These are phyloP conservation scores for Diplodia seriata DNA, from an alignment of 2,329 filamentous ascomycete genomes.

Conservation along the genomic window DNA sequence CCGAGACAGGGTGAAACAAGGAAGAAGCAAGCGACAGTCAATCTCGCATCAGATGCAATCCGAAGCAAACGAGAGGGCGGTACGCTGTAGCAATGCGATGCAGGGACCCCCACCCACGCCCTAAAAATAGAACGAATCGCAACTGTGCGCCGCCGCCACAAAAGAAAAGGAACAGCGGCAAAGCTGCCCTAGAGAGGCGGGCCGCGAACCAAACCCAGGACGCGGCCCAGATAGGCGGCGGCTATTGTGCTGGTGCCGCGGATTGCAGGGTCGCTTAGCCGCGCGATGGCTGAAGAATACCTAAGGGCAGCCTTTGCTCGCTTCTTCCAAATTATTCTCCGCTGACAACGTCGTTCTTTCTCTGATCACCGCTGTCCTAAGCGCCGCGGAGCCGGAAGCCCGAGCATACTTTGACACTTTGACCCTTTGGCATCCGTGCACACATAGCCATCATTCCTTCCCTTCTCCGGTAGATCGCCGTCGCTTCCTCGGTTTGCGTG, in stretches of 20 bases:
- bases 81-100: background rate
- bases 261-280: too few relatives aligned
- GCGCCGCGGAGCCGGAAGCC: background rate
- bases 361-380: background rate
- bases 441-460: too few relatives aligned
- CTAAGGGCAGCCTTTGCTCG: background rate
- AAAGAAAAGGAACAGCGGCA: too few relatives aligned
- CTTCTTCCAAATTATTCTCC: background rate
- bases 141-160: too few relatives aligned
- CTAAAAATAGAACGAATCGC: background rate
- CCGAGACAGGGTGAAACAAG: slow-evolving; percentile 18
- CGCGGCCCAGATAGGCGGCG: too few relatives aligned
- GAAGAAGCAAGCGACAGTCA: background rate
- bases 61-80: background rate
- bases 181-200: too few relatives aligned
- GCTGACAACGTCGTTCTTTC: background rate
- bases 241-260: too few relatives aligned
- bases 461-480: background rate
- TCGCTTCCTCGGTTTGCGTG: too few relatives aligned
- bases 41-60: slow-evolving; percentile 17
- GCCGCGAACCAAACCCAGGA: too few relatives aligned
- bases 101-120: background rate
- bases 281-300: background rate
- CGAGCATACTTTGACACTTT: background rate
- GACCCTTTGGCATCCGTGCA: too few relatives aligned